phyloP scores from a whole-genome alignment of 2,329 filamentous ascomycete genomes.

The Pleoardoris graminearum region DNA sequence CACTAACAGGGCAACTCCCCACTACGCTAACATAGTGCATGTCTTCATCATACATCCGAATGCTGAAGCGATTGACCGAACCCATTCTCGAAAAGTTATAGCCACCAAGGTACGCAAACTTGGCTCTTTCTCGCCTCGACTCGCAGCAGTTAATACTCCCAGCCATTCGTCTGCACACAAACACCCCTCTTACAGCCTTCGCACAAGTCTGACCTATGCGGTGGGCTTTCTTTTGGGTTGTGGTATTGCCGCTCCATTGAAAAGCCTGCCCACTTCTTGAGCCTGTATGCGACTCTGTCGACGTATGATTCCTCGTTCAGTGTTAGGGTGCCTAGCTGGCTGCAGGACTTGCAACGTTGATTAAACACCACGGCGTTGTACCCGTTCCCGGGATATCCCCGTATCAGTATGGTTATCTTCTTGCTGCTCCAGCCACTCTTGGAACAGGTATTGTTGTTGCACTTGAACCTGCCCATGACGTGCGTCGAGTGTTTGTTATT shows the following conservation, averaged over 20 bases:
- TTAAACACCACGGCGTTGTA: constrained; percentile 27
- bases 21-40: no score
- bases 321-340: constrained; percentile 17
- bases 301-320: constrained; percentile 24
- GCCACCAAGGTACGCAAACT: background rate
- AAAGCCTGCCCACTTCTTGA: constrained; percentile 29
- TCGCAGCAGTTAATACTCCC: background rate
- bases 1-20: no score
- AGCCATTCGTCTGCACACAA: constrained; percentile 6
- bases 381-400: constrained; percentile 17
- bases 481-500: constrained; percentile 12
- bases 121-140: background rate
- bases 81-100: background rate
- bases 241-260: constrained; percentile 2
- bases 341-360: constrained; percentile 24
- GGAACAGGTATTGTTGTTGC: constrained; percentile 17
- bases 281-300: constrained; percentile 25
- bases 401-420: constrained; percentile 18
- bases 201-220: constrained; percentile 12
- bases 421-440: constrained; percentile 18
- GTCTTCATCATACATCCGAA: no score
- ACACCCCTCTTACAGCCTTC: constrained; percentile 17
- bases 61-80: no score
- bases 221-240: constrained; percentile 4
- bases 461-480: constrained; percentile 24